Conservation (phyloP, 805 yeast genomes). For the Candida xiaguanensis region DNA sequence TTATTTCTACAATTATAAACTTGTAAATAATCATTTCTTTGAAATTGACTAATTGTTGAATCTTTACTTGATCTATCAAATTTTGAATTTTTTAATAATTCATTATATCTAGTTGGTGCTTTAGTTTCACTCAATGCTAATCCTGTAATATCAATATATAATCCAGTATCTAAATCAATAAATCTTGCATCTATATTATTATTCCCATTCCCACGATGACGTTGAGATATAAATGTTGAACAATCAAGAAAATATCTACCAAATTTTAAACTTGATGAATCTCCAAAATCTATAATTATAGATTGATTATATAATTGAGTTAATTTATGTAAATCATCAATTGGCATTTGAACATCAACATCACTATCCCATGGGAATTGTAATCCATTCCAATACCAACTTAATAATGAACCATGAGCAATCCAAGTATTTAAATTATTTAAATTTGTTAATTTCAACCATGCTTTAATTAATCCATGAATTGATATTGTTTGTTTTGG, state of each 20-base stretch:
- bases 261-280: conserved; percentile 39
- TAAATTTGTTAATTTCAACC: conserved; percentile 46
- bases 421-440: conserved; percentile 55
- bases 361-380: conserved; percentile 68
- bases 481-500: conserved; percentile 37
- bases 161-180: conserved; percentile 66
- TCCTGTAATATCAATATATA: conserved; percentile 72
- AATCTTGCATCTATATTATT: conserved; percentile 73
- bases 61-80: conserved; percentile 5
- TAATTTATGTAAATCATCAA: conserved; percentile 41
- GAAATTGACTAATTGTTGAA: too few relatives aligned
- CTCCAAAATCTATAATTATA: conserved; percentile 34
- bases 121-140: conserved; percentile 43
- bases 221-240: conserved; percentile 49
- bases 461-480: conserved; percentile 50
- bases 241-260: conserved; percentile 47
- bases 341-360: conserved; percentile 61
- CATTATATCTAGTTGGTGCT: conserved; percentile 22
- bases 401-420: conserved; percentile 62
- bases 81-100: too few relatives aligned
- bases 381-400: conserved; percentile 64
- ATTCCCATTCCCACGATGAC: conserved; percentile 54
- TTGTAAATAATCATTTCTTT: conserved; percentile 10
- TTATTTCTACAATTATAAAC: conserved; percentile 51
- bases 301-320: conserved; percentile 48